Evolutionary conservation across 2,329 filamentous ascomycete genomes (phyloP).

Genomic region (Trichophyton rubrum): DNA sequence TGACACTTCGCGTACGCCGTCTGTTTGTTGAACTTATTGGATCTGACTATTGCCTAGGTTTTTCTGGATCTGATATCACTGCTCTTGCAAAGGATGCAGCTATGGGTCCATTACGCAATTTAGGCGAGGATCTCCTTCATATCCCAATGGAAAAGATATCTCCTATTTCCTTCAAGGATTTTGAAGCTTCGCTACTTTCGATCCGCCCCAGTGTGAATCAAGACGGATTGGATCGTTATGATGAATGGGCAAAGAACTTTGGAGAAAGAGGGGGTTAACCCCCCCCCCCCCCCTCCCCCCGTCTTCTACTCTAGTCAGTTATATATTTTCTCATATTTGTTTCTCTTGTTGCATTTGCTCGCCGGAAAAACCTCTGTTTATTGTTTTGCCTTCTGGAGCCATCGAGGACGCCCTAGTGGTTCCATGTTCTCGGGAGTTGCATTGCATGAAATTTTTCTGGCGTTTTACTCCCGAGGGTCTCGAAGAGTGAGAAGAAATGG

Average conservation of each 20-base stretch:
- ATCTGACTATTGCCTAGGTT: conserved; percentile 47
- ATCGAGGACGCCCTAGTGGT: not conserved
- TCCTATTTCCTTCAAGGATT: conserved; percentile 71
- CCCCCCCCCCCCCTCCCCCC: too few species aligned
- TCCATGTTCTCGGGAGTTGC: not conserved
- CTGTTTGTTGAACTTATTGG: not conserved
- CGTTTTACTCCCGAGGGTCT: not conserved
- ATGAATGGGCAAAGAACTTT: conserved; percentile 88
- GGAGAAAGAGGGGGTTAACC: conserved; percentile 70
- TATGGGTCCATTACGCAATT: conserved; percentile 83
- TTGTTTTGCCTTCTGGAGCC: not conserved
- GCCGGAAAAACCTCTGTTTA: not conserved
- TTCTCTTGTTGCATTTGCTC: not conserved
- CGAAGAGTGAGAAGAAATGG: not conserved
- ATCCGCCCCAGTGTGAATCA: conserved; percentile 86
- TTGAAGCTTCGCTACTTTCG: conserved; percentile 66
- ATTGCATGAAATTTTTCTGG: not conserved
- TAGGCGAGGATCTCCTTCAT: conserved; percentile 77
- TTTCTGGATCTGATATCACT: conserved; percentile 93
- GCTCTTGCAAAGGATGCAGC: conserved; percentile 93
- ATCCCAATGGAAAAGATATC: conserved; percentile 93
- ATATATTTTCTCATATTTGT: not conserved
- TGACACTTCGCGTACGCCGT: conserved; percentile 17
- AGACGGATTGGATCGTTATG: conserved; percentile 73
- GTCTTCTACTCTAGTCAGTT: not conserved